Percentiles rank a stretch among this genome's conserved stretches.
Conservation (phyloP, 345 rosid genomes). For the Citrus unshiu region DNA sequence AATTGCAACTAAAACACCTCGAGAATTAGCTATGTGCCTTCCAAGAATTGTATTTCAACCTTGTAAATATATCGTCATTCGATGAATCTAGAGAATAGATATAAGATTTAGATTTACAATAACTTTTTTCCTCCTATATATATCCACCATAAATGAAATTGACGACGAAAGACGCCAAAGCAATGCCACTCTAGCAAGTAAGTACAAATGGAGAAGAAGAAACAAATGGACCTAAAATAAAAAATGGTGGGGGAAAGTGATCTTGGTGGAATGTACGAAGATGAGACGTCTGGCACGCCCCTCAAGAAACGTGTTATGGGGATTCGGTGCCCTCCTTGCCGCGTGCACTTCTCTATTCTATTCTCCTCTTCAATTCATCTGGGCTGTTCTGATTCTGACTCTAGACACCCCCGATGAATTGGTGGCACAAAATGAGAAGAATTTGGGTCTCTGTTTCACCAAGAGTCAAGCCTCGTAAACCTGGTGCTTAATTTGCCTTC, state of each 20-base stretch:
- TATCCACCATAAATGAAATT: background rate
- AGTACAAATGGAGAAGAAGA: background rate
- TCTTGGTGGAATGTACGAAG: background rate
- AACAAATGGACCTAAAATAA: background rate
- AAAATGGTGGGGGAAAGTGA: too few species aligned
- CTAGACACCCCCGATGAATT: background rate
- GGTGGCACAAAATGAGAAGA: background rate
- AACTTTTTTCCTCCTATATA: background rate
- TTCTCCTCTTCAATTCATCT: background rate
- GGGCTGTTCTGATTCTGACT: background rate
- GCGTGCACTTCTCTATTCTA: background rate
- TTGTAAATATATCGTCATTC: background rate
- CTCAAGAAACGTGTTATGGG: conserved; percentile 1
- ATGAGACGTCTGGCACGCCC: background rate
- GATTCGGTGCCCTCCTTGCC: background rate
- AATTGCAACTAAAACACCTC: too few species aligned
- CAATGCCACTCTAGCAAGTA: too few species aligned
- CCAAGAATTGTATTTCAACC: too few species aligned
- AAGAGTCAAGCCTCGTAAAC: background rate
- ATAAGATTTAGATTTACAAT: background rate
- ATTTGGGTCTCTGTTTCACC: background rate
- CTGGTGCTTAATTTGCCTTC: background rate
- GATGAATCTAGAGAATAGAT: background rate
- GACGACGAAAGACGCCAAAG: background rate
- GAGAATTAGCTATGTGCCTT: too few species aligned